Evolutionary conservation across 2,329 filamentous ascomycete species (phyloP), one percentile per base, ranked within the genome.

Genomic region (Leptographium lundbergii): DNA sequence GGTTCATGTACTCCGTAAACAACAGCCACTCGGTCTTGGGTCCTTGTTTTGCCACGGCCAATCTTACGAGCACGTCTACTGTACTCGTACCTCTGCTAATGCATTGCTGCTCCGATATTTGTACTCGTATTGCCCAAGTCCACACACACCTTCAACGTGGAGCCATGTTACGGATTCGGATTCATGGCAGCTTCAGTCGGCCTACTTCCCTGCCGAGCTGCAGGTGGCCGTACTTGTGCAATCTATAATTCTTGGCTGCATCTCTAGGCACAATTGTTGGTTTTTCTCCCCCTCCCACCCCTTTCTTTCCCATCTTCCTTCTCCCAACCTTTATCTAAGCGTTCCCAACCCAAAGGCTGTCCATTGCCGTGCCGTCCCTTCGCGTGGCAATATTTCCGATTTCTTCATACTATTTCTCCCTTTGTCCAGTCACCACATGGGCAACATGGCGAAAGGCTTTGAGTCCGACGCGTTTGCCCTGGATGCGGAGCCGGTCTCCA

Each of bases 401-500:
- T 34, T 9, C 32, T 51, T 13, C 22, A 10, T 36, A 19, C 22
- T 47, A 14, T 7, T 32, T 39, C 6, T 2, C 22, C 14, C n/a
- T 6, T 27, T 50, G 29, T 32, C 10, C 25, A 27, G 53, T 53
- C 56, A 54, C 39, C n/a, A 57, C 2, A 29, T 36, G 48, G 60
- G 22, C 14, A 51, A 51, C 27, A 24, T 50, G 36, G 11, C 24
- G 14, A 55, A 55, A 24, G 42, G 45, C 52, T 19, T 22, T 13
- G 19, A 45, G 42, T 27, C 27, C 22, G 36, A 27, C 19, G 50
- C 39, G 39, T 19, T 22, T 53, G 56, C 50, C 11, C 48, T 61
- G 22, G 59, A 32, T 29, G 36, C 58, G 54, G 66, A 64, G 58
- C 25, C 64, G 36, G 57, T 45, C 7, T 62, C 50, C 27, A 45